A percentile compares a stretch with the other conserved stretches of the same genome.
Evolutionary conservation across 176 grass and related monocot genomes (phyloP).

Genomic region (Zea luxurians): DNA sequence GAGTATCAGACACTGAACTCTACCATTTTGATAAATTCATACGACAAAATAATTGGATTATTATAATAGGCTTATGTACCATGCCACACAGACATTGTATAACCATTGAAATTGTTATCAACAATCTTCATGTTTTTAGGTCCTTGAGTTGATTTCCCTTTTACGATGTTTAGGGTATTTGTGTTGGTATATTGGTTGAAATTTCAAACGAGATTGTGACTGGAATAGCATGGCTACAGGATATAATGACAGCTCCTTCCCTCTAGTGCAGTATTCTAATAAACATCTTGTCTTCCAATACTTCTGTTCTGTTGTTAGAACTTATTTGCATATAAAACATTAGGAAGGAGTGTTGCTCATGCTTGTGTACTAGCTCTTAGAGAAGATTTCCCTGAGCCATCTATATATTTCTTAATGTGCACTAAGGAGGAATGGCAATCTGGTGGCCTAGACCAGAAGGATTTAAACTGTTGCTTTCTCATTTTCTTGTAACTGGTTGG

Average conservation of each 20-base stretch:
- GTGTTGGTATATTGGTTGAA: constrained; percentile 11
- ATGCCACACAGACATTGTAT: constrained; percentile 13
- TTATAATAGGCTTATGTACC: background rate
- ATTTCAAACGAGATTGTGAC: background rate
- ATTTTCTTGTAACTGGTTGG: constrained; percentile 19
- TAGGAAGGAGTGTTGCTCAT: background rate
- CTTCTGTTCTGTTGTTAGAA: constrained; percentile 4
- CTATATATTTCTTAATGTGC: background rate
- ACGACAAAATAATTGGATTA: constrained; percentile 1
- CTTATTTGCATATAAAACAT: constrained; percentile 9
- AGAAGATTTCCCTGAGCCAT: background rate
- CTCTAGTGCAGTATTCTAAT: background rate
- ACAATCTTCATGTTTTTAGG: background rate
- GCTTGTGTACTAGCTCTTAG: background rate
- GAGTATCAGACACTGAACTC: background rate
- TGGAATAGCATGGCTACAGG: background rate
- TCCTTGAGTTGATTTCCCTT: background rate
- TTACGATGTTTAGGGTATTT: constrained; percentile 1
- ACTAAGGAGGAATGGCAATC: constrained; percentile 15
- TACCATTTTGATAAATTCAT: constrained; percentile 25
- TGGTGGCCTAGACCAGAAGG: constrained; percentile 18
- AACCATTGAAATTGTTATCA: constrained; percentile 9
- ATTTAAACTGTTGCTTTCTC: constrained; percentile 24
- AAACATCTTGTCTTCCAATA: background rate
- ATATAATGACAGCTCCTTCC: constrained; percentile 6